phyloP scores from a whole-genome alignment of 129 eudicot genomes.

The Helichrysum umbraculigerum region DNA sequence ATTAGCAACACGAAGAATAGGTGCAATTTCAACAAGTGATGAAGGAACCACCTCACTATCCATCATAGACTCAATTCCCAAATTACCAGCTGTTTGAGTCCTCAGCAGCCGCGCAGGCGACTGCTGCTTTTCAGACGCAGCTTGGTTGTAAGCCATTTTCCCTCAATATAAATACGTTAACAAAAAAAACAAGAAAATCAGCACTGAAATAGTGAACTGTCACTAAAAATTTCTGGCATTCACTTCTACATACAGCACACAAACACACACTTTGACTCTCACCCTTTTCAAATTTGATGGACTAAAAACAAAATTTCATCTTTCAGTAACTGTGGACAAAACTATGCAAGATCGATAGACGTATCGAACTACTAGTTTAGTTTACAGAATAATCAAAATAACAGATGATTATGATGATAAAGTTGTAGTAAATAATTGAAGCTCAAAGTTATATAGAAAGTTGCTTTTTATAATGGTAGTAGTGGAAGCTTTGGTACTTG shows the following conservation, averaged over 20 bases:
- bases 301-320: background rate
- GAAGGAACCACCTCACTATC: constrained; percentile 95
- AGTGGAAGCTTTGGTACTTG: constrained; percentile 13
- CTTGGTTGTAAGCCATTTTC: constrained; percentile 67
- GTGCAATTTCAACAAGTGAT: constrained; percentile 79
- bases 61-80: constrained; percentile 76
- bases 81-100: constrained; percentile 72
- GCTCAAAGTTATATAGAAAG: constrained; percentile 21
- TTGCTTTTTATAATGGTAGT: constrained; percentile 27
- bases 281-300: no score
- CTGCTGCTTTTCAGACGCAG: constrained; percentile 59
- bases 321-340: background rate
- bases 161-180: constrained; percentile 10
- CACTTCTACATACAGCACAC: background rate
- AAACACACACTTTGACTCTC: background rate
- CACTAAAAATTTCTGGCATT: background rate
- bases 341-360: no score
- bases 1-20: constrained; percentile 94
- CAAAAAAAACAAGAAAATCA: background rate
- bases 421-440: constrained; percentile 17
- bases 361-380: background rate
- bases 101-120: constrained; percentile 55
- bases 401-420: constrained; percentile 6
- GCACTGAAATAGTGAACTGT: background rate
- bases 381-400: constrained; percentile 5